These are phyloP conservation scores for Ceratobasidium sp. DNA, from an alignment of 1,284 basidiomycete species.

Conservation along the genomic window DNA sequence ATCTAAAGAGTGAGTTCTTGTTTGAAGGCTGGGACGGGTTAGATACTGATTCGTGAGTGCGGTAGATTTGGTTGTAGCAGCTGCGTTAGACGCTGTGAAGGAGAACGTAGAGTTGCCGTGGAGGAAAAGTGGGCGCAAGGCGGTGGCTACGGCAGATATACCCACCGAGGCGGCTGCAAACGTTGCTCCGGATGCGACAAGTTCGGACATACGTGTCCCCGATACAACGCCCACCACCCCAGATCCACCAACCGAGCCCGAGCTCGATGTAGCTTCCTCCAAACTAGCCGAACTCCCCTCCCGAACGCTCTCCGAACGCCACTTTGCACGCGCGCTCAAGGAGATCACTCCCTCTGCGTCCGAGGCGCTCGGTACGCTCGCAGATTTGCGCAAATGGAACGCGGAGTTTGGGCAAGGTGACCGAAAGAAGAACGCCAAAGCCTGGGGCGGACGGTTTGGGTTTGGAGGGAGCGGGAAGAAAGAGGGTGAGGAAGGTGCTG, in stretches of 20 bases:
- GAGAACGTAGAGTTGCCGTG: slow-evolving; percentile 85
- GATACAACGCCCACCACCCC: not conserved
- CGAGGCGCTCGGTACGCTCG: slow-evolving; percentile 82
- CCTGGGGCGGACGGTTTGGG: slow-evolving; percentile 62
- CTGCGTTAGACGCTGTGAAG: slow-evolving; percentile 90
- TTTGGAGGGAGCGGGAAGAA: slow-evolving; percentile 67
- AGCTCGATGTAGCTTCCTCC: slow-evolving; percentile 44
- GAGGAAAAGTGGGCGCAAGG: slow-evolving; percentile 54
- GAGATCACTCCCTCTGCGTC: slow-evolving; percentile 91
- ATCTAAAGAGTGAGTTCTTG: slow-evolving; percentile 83
- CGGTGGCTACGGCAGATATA: not conserved
- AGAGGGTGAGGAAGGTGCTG: slow-evolving; percentile 70
- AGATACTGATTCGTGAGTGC: too few relatives aligned
- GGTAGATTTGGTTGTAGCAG: slow-evolving; percentile 89
- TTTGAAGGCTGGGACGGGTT: too few relatives aligned
- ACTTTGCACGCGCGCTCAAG: slow-evolving; percentile 85
- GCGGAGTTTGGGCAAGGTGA: slow-evolving; percentile 85
- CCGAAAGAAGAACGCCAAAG: slow-evolving; percentile 55
- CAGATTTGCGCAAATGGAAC: slow-evolving; percentile 91
- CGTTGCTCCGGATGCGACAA: not conserved
- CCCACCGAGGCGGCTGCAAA: not conserved
- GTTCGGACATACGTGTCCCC: not conserved
- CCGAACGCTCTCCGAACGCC: slow-evolving; percentile 69
- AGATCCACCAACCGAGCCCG: slow-evolving; percentile 18
- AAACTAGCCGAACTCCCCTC: slow-evolving; percentile 47